Percentiles rank a stretch among this genome's conserved stretches.
Evolutionary conservation across 2,329 filamentous ascomycete species (phyloP).

Genomic region (Monascus ruber): DNA sequence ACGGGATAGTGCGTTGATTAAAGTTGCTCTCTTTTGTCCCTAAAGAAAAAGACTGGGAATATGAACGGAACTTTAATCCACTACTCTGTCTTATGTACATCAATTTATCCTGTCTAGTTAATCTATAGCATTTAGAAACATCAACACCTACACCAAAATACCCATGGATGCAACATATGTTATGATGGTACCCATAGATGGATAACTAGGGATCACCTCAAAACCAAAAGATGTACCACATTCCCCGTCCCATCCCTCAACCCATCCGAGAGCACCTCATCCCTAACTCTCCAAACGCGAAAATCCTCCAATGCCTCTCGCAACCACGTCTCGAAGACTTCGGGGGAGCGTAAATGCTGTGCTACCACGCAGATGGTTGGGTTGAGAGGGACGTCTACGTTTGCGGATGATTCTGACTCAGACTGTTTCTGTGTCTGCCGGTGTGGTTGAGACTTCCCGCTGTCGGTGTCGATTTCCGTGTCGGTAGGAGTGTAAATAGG

Average conservation of each 20-base stretch:
- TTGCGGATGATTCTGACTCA: conserved; percentile 1
- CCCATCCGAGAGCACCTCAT: conserved; percentile 44
- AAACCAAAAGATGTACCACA: conserved; percentile 65
- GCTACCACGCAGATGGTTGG: conserved; percentile 70
- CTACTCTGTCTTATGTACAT: no score
- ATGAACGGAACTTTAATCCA: no score
- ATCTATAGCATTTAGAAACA: no score
- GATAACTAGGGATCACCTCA: conserved; percentile 30
- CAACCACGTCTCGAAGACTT: conserved; percentile 78
- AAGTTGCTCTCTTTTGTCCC: no score
- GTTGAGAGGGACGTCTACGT: conserved; percentile 3
- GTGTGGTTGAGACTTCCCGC: neutral
- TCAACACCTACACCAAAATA: no score
- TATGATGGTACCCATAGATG: no score
- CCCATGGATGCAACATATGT: no score
- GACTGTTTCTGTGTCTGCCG: no score
- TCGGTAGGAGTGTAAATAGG: conserved; percentile 9
- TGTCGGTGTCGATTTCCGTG: conserved; percentile 5
- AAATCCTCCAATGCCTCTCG: conserved; percentile 56
- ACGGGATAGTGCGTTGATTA: no score
- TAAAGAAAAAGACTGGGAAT: no score
- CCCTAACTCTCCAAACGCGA: conserved; percentile 63
- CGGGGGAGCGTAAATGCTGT: conserved; percentile 75
- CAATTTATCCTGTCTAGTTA: no score
- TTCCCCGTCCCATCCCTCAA: conserved; percentile 61